A percentile compares a stretch with the other conserved stretches of the same genome.
phyloP scores from a whole-genome alignment of 495 filamentous ascomycete species.

The Chaetomium cochliodes region DNA sequence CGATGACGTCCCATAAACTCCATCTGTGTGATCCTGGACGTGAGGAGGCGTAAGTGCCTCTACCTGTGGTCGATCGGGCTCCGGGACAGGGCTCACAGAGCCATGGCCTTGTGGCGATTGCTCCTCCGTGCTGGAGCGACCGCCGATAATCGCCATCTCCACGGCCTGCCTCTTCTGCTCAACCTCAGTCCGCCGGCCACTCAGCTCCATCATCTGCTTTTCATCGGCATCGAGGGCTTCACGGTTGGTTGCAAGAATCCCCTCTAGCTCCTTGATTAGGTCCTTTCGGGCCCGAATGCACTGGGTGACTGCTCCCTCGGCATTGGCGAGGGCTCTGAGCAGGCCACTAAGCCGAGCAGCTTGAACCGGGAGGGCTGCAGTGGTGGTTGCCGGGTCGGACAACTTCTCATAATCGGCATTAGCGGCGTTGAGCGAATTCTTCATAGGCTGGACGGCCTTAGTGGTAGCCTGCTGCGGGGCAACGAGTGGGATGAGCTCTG shows the following conservation, averaged over 20 bases:
- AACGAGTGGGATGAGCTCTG: slow-evolving; percentile 72
- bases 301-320: slow-evolving; percentile 87
- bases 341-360: slow-evolving; percentile 85
- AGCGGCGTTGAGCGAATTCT: slow-evolving; percentile 62
- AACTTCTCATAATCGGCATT: slow-evolving; percentile 79
- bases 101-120: slow-evolving; percentile 41
- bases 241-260: slow-evolving; percentile 73
- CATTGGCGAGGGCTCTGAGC: slow-evolving; percentile 80
- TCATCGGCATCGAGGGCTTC: slow-evolving; percentile 67
- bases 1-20: slow-evolving; percentile 27
- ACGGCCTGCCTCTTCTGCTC: slow-evolving; percentile 81
- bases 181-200: slow-evolving; percentile 59
- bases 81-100: slow-evolving; percentile 41
- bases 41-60: slow-evolving; percentile 79
- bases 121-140: slow-evolving; percentile 55
- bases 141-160: slow-evolving; percentile 83
- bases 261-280: slow-evolving; percentile 78
- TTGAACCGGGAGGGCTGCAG: slow-evolving; percentile 73
- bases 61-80: slow-evolving; percentile 67
- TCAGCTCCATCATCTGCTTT: slow-evolving; percentile 56
- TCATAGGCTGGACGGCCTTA: slow-evolving; percentile 64
- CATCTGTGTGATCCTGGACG: slow-evolving; percentile 35
- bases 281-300: slow-evolving; percentile 81
- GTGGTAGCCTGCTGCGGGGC: slow-evolving; percentile 68
- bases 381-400: slow-evolving; percentile 65